Conservation (phyloP, 805 yeast species). For the Myxozyma geophila region DNA sequence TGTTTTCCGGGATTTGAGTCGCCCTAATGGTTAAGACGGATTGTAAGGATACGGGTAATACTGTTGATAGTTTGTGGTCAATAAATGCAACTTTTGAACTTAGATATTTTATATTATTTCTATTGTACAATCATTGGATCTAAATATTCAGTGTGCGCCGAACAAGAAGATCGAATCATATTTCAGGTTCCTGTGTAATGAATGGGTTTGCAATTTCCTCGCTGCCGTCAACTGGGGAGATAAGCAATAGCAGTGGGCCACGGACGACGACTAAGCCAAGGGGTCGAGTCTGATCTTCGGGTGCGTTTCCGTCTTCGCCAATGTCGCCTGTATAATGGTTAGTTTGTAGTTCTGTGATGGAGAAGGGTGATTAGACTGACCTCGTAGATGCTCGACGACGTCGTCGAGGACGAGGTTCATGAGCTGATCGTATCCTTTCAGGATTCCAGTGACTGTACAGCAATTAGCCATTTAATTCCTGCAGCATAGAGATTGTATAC, state of each 20-base stretch:
- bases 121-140: background rate
- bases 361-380: constrained; percentile 39
- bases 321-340: constrained; percentile 50
- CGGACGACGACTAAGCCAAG: constrained; percentile 83
- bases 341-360: background rate
- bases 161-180: background rate
- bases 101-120: background rate
- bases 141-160: background rate
- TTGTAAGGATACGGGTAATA: background rate
- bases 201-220: constrained; percentile 76
- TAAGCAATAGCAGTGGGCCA: constrained; percentile 75
- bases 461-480: background rate
- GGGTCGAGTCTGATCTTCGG: constrained; percentile 60
- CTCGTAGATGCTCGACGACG: constrained; percentile 65
- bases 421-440: constrained; percentile 93
- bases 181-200: constrained; percentile 40
- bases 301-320: constrained; percentile 61
- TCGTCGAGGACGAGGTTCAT: constrained; percentile 79
- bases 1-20: constrained; percentile 31
- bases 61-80: background rate
- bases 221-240: constrained; percentile 73
- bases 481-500: background rate
- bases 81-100: background rate
- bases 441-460: constrained; percentile 62
- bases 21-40: constrained; percentile 13